Percentiles rank a stretch among this genome's conserved stretches.
phyloP scores from a whole-genome alignment of 192 early-diverging fungal species.

The Entomortierella parvispora region DNA sequence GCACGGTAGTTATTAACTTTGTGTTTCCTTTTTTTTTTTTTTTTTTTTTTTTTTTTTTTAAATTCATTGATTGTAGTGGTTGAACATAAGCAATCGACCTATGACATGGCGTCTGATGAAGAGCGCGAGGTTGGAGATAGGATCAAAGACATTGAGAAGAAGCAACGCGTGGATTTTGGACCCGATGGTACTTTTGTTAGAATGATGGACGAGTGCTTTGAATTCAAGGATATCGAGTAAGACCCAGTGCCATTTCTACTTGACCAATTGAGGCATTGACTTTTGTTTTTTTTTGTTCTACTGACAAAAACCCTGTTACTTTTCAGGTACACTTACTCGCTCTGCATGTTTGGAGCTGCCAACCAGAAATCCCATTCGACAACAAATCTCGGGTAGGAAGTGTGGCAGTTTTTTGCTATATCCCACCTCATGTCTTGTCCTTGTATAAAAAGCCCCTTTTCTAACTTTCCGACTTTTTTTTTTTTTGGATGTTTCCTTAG shows the following conservation, averaged over 20 bases:
- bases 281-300: no score
- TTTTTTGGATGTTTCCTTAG: constrained; percentile 26
- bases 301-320: no score
- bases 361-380: constrained; percentile 73
- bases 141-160: constrained; percentile 58
- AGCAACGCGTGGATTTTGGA: constrained; percentile 79
- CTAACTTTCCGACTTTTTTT: background rate
- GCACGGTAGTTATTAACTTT: background rate
- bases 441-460: background rate
- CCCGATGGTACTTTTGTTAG: constrained; percentile 72
- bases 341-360: constrained; percentile 83
- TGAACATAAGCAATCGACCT: constrained; percentile 26
- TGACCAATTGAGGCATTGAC: no score
- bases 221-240: constrained; percentile 75
- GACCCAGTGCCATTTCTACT: no score
- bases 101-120: constrained; percentile 29
- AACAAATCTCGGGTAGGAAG: constrained; percentile 64
- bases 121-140: constrained; percentile 35
- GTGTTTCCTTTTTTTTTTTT: background rate
- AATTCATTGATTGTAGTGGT: no score
- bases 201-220: constrained; percentile 75
- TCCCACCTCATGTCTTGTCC: background rate
- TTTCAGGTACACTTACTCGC: constrained; percentile 73
- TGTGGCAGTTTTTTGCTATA: constrained; percentile 11
- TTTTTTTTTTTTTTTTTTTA: no score